phyloP scores from a whole-genome alignment of 1,284 basidiomycete genomes.

The Malassezia caprae region DNA sequence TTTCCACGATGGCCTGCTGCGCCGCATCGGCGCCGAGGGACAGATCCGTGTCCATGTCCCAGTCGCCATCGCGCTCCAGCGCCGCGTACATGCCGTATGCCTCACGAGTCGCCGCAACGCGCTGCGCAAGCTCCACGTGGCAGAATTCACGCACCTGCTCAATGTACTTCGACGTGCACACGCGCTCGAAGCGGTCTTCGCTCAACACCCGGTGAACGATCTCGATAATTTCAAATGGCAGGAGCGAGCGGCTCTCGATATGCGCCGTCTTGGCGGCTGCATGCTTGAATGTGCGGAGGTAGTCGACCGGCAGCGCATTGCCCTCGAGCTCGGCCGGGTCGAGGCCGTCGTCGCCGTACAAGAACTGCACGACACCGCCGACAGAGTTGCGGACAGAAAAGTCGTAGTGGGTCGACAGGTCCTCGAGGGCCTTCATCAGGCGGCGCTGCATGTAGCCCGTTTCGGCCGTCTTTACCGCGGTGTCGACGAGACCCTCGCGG shows the following conservation, averaged over 20 bases:
- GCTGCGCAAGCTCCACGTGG: slow-evolving; percentile 59
- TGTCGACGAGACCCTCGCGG: slow-evolving; percentile 95
- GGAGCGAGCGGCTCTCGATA: slow-evolving; percentile 55
- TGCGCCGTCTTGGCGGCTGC: slow-evolving; percentile 58
- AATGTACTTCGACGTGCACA: slow-evolving; percentile 61
- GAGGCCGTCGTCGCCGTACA: slow-evolving; percentile 91
- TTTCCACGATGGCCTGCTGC: slow-evolving; percentile 61
- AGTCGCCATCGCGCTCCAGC: slow-evolving; percentile 63
- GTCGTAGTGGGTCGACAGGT: slow-evolving; percentile 93
- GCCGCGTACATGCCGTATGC: slow-evolving; percentile 77
- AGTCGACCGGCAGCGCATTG: slow-evolving; percentile 66
- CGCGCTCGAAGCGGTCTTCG: slow-evolving; percentile 54
- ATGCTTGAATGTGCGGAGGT: slow-evolving; percentile 69
- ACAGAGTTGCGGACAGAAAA: slow-evolving; percentile 89
- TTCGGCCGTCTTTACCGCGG: slow-evolving; percentile 98
- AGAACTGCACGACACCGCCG: slow-evolving; percentile 95
- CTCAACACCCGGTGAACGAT: slow-evolving; percentile 61
- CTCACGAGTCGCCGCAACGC: slow-evolving; percentile 62
- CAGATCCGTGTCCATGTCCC: slow-evolving; percentile 68
- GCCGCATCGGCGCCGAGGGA: slow-evolving; percentile 63
- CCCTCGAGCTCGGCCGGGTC: slow-evolving; percentile 94
- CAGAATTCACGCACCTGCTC: slow-evolving; percentile 69
- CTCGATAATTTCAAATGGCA: slow-evolving; percentile 79
- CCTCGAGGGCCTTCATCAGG: slow-evolving; percentile 97
- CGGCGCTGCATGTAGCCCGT: slow-evolving; percentile 99